phyloP scores from a whole-genome alignment of 108 stramenopile species.

The Pseudonitzschia pungens region DNA sequence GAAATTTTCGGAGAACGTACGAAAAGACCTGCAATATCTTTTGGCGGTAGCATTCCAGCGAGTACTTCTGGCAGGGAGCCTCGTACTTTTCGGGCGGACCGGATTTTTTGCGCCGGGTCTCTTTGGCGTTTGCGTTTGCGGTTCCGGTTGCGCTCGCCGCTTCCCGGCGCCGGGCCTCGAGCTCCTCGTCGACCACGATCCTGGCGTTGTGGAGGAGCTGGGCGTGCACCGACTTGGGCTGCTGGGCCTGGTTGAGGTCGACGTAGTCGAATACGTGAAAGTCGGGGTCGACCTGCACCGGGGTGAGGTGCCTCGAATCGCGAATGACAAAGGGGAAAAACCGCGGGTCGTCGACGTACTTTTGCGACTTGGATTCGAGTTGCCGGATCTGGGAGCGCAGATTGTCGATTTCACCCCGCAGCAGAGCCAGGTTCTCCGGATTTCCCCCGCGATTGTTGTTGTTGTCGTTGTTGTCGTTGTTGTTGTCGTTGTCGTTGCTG shows the following conservation, averaged over 20 bases:
- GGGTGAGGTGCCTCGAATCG: constrained; percentile 36
- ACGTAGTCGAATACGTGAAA: constrained; percentile 42
- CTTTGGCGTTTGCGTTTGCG: not conserved
- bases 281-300: constrained; percentile 22
- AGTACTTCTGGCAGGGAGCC: constrained; percentile 36
- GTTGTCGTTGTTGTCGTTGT: not conserved
- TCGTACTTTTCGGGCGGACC: not conserved
- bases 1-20: constrained; percentile 16
- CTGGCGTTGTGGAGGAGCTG: constrained; percentile 29
- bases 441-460: not conserved
- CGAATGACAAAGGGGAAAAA: constrained; percentile 42
- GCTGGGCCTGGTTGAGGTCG: constrained; percentile 26
- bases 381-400: constrained; percentile 6
- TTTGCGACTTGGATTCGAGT: constrained; percentile 12
- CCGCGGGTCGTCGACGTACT: constrained; percentile 22
- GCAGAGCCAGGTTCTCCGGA: not conserved
- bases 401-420: constrained; percentile 6
- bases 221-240: constrained; percentile 11
- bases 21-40: constrained; percentile 42
- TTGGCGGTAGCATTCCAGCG: constrained; percentile 29
- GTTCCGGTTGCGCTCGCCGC: not conserved
- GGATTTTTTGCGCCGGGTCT: not conserved
- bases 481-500: not conserved
- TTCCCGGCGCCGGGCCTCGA: not conserved
- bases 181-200: constrained; percentile 7